Evolutionary conservation across 23 red algal species (phyloP), one percentile per base, ranked within the genome.

Genomic region (Gracilaria domingensis): DNA sequence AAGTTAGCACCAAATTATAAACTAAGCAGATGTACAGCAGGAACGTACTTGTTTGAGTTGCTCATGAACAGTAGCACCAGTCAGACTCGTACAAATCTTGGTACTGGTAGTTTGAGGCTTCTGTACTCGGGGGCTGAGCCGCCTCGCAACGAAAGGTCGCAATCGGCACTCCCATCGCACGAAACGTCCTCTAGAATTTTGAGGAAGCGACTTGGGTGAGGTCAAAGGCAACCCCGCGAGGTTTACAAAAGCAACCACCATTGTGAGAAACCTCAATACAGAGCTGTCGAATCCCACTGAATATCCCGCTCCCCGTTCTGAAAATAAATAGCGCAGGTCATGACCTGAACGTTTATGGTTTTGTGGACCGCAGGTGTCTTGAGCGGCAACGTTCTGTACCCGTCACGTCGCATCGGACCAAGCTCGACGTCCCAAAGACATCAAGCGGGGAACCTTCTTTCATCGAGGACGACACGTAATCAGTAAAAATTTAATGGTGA

Each of bases 41-140:
- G 3, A 45, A 49, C 72, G 40, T 77, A 90, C 55, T 51, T 90
- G 74, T 48, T 30, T 25, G 25, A 66, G 86, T 26, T 80, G 86
- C 69, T 58, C 47, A 36, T 54, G 8, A 16, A 90, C 51, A 72
- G 71, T 80, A 28, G 86, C 36, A 35, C 69, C 86, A 18, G 86
- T 90, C 47, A 90, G 51, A 37, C 86, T 90, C 2, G 74, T 79
- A 71, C 86, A 90, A 28, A 90, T 49, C 20, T 58, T 67, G 64
- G 85, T 78, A 4, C 16, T 44, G 8, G 13, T 8, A 6, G 80
- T 13, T 54, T 54, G 64, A 69, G 30, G 32, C 16, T 69, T 37
- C 2, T 9, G 16, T 2, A 9, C 4, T 0, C 12, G 1, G 13
- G 42, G 38, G 16, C 7, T 69, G 14, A 17, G 12, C 26, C 33